Evolutionary conservation across 371 early-diverging fungal genomes (phyloP), one percentile per base, ranked within the genome.

Genomic region (Apophysomyces variabilis): DNA sequence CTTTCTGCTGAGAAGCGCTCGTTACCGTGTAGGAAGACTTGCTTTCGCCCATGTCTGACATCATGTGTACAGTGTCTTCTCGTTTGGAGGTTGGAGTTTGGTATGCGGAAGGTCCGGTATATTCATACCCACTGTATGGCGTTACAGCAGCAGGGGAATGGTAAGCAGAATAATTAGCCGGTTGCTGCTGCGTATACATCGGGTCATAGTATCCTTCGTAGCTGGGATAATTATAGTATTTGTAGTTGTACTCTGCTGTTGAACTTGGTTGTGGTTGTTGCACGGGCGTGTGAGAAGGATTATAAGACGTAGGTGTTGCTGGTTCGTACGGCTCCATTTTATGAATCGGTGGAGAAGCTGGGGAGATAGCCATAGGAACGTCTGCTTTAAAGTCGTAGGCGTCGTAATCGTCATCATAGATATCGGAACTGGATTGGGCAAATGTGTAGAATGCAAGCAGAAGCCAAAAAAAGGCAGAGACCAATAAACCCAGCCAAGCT

Each of bases 391-490:
- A 72, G 38, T 72, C 72, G 41, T 72, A 72, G 6, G 62, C 56
- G 36, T 72, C 72, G 56, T 65, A 72, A 36, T 72, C 72, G 50
- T 68, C 63, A 9, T 72, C 72, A 47, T 67, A 72, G 32, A 72
- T 72, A 65, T 72, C 72, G n/a, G 62, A 58, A 37, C 68, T 61
- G 18, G 47, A 62, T 45, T 72, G 72, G 9, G 58, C 60, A 37
- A 61, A 72, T 8, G 66, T 63, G 26, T 61, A 72, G 38, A 72
- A 41, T 0, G 59, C 50, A 38, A 67, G 56, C 36, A 72, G 8
- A 13, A 72, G 36, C 72, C 72, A 72, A 46, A 67, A 65, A 13
- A 60, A 57, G 6, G 68, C 72, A 43, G 62, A 43, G 37, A 68
- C 57, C 14, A 72, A 56, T 14, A 57, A 65, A 16, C 68, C 72